Evolutionary conservation across 2,329 filamentous ascomycete species (phyloP), one percentile per base, ranked within the genome.

Genomic region (Epichloe aotearoae): DNA sequence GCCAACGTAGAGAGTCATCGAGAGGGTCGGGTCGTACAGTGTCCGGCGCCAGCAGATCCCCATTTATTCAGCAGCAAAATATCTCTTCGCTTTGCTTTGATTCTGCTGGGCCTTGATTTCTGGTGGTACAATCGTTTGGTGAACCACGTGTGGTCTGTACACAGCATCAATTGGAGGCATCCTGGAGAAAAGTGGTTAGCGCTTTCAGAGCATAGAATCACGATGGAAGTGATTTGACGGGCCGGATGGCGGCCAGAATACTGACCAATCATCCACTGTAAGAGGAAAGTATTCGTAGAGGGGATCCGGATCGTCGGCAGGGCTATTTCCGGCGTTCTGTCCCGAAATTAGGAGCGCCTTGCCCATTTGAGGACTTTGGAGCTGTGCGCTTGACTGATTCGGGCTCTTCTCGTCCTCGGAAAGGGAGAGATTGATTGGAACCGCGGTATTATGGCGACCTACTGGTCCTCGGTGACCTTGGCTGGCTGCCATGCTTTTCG

Each of bases 201-300:
- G 37, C 30, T 37, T 34, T 20, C n/a, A 14, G 15, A 7, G 33
- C 33, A 17, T 4, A 30, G 10, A 30, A 26, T 44, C 20, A 15
- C 12, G 1, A 5, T 15, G 20, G 17, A 4, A 19, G 39, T 41
- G 10, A 11, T 10, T 33, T 46, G 19, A 37, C 19, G 45, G 30
- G 12, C 30, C 19, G 45, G 30, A 36, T 14, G 8, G 6, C 15
- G 8, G 6, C 15, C 33, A 39, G 15, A 34, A 34, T 37, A 50
- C 68, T 60, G 64, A 79, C 86, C 86, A 96, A 62, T 96, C 90
- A 64, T 96, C 89, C 52, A 95, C 70, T 46, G 85, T 89, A 15
- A 97, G 73, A 0, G 90, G 90, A 56, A 97, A 96, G 63, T 97
- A 96, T 68, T 97, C 90, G 63, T 96, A 96, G 17, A 96, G 71